These are phyloP conservation scores for Trichoderma guizhouense DNA, from an alignment of 2,329 filamentous ascomycete genomes.

Conservation along the genomic window DNA sequence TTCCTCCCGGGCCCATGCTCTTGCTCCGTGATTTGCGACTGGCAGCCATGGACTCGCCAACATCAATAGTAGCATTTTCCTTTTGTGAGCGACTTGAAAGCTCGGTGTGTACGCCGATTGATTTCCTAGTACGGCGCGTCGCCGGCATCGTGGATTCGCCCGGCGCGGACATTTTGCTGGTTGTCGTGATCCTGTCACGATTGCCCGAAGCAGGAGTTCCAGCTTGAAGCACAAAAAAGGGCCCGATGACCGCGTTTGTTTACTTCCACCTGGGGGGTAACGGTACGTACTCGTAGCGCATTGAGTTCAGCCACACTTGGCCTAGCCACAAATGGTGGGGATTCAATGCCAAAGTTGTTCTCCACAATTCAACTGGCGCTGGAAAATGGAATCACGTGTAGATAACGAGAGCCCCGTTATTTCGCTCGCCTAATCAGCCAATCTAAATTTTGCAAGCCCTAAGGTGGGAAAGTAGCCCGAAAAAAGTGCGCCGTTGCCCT, in stretches of 20 bases:
- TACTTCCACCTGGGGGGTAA: constrained; percentile 19
- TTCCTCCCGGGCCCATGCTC: constrained; percentile 87
- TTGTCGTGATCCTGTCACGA: constrained; percentile 18
- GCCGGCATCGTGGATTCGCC: constrained; percentile 50
- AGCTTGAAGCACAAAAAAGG: constrained; percentile 24
- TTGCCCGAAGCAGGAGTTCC: constrained; percentile 22
- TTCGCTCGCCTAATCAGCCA: constrained; percentile 30
- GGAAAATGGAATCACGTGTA: constrained; percentile 28
- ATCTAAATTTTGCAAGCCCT: constrained; percentile 42
- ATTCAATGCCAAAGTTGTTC: neutral
- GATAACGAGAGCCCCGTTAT: constrained; percentile 20
- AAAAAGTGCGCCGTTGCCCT: constrained; percentile 38
- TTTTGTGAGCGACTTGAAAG: constrained; percentile 59
- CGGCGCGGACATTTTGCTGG: constrained; percentile 31
- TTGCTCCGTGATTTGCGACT: constrained; percentile 76
- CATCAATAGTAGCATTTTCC: constrained; percentile 72
- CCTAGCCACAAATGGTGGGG: neutral
- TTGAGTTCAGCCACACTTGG: constrained; percentile 2
- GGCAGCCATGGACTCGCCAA: constrained; percentile 51
- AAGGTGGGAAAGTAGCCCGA: constrained; percentile 33
- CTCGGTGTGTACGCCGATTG: constrained; percentile 60
- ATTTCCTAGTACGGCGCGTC: constrained; percentile 63
- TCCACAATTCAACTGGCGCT: neutral
- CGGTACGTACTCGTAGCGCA: constrained; percentile 18
- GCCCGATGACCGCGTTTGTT: constrained; percentile 28